Evolutionary conservation across 2,329 filamentous ascomycete species (phyloP).

Genomic region (Pseudohalonectria lignicola): DNA sequence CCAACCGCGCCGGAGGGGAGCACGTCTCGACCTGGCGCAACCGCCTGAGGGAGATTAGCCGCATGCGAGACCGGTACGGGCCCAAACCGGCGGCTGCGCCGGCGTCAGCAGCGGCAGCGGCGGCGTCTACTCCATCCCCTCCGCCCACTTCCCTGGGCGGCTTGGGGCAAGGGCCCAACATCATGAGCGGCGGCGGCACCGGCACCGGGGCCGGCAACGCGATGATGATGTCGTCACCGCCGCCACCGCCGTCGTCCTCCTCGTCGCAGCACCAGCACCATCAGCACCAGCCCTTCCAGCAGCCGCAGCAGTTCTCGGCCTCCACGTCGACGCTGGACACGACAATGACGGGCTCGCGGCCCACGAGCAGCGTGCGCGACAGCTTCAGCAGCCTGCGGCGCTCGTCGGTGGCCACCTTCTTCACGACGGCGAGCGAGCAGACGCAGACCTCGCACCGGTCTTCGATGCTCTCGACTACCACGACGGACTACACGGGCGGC

Average conservation of each 20-base stretch:
- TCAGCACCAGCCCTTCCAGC: too few species aligned
- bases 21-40: constrained; percentile 85
- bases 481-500: constrained; percentile 44
- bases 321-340: constrained; percentile 13
- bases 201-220: constrained; percentile 1
- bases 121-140: too few species aligned
- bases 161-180: too few species aligned
- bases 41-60: constrained; percentile 73
- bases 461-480: constrained; percentile 42
- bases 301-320: constrained; percentile 7
- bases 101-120: constrained; percentile 18
- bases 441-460: constrained; percentile 39
- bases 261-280: constrained; percentile 10
- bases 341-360: too few species aligned
- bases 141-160: too few species aligned
- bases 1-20: constrained; percentile 63
- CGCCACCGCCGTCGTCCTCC: too few species aligned
- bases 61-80: constrained; percentile 60
- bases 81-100: constrained; percentile 26
- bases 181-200: neutral
- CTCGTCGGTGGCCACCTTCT: constrained; percentile 56
- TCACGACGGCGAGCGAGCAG: constrained; percentile 45
- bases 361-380: constrained; percentile 42
- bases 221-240: constrained; percentile 4
- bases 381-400: constrained; percentile 50